Base-by-base conservation (phyloP, 2,329 filamentous ascomycete genomes). In the Escovopsis weberi region DNA sequence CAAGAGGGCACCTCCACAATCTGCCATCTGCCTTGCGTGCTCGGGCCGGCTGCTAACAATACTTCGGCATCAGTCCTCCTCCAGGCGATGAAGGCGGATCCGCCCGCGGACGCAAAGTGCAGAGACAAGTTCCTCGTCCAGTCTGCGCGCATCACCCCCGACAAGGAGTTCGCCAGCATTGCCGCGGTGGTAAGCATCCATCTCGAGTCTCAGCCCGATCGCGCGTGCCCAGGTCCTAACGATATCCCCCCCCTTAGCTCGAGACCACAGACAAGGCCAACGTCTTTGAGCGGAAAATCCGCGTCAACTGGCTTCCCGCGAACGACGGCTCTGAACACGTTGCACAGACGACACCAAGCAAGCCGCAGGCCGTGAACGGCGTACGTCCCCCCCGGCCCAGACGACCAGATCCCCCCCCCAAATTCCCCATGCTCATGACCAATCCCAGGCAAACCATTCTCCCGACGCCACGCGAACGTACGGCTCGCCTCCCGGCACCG, bases 121-220 rank as follows among this genome's bases (percentile, higher is more conserved):
- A 82, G 85, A 62, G 89, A 96, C 74, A 96, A 96, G 69, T 96
- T 96, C 64, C 76, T 96, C 43, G 89, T 96, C 33, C 89, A 96
- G 66, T 93, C 88, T 26, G 85, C 94, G 39, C 72, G 79, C 41
- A 84, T 95, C 51, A 81, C 82, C 19, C 72, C 79, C 49, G 85
- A 94, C 57, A 85, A 87, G 66, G 86, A 94, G 56, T 85, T 85
- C 55, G 71, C 73, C 45, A 93, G 82, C 58, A 78, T 94, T 48
- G 73, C 80, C 39, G 75, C 84, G 38, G 85, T 95, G 56, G 86
- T 93, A 73, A 55, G 82, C 62, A 33, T 12, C 12, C 18, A 12
- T 33, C 33, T 4, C 37, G 26, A 12, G 7, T 4, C 38, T 26
- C 5, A 6, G 19, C 9, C 19, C 26, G 32, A 32, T 12, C 30